phyloP scores from a whole-genome alignment of 176 grass and related monocot species.

The Zea mays region DNA sequence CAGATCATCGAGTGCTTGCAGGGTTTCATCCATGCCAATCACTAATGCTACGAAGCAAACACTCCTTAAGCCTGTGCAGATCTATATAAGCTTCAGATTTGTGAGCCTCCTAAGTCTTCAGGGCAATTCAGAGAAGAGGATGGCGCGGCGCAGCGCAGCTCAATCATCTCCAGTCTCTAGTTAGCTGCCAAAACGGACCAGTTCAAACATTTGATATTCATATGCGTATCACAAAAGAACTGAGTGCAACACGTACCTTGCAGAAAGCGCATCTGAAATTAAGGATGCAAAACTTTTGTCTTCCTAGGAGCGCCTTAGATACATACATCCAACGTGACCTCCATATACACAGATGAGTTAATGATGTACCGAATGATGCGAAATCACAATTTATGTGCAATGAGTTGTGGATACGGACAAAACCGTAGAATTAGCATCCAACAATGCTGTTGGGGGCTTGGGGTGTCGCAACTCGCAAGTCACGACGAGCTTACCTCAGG shows the following conservation, averaged over 20 bases:
- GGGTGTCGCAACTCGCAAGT: not conserved
- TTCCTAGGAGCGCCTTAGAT: not conserved
- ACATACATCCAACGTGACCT: constrained; percentile 3
- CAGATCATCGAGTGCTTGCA: constrained; percentile 40
- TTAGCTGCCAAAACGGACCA: constrained; percentile 36
- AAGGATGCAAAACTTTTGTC: constrained; percentile 8
- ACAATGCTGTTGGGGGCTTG: constrained; percentile 13
- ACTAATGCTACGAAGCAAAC: constrained; percentile 5
- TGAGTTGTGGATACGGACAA: constrained; percentile 1
- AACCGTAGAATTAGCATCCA: constrained; percentile 9
- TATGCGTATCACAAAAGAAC: not conserved
- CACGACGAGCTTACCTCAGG: constrained; percentile 37
- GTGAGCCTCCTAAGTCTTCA: constrained; percentile 11
- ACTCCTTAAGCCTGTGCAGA: constrained; percentile 26
- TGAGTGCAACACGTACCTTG: constrained; percentile 31
- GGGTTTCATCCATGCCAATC: constrained; percentile 41
- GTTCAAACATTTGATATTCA: constrained; percentile 33
- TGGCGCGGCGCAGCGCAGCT: not conserved
- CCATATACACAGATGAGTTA: constrained; percentile 20
- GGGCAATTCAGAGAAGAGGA: constrained; percentile 27
- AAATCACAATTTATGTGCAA: not conserved
- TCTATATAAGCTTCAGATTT: constrained; percentile 22
- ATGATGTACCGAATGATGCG: constrained; percentile 18
- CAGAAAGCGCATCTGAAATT: constrained; percentile 1
- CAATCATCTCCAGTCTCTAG: constrained; percentile 24